Conservation (phyloP, 345 rosid species). For the Populus tremula region DNA sequence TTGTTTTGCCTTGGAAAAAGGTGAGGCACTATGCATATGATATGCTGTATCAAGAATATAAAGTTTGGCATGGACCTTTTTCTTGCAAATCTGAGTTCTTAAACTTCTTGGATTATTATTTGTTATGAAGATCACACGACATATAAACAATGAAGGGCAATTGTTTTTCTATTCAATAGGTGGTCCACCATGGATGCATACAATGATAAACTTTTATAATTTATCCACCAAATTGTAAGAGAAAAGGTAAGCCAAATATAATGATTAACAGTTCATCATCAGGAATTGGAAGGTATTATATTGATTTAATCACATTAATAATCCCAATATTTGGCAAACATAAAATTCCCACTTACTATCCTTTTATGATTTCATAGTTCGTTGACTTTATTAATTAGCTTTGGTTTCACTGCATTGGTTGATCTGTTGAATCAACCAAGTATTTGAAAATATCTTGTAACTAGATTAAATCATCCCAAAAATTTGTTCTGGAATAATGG, state of each 20-base stretch:
- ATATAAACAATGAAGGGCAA: no score
- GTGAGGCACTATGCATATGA: background rate
- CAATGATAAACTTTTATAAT: no score
- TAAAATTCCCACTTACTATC: background rate
- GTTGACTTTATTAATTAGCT: background rate
- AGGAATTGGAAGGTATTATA: background rate
- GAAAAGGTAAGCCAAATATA: background rate
- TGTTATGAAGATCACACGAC: background rate
- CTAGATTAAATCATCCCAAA: background rate
- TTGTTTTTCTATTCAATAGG: no score
- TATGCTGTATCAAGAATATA: background rate
- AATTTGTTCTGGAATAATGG: no score
- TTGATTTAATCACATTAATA: background rate
- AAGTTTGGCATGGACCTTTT: background rate
- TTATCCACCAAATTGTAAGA: background rate
- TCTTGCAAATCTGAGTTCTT: background rate
- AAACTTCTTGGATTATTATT: background rate
- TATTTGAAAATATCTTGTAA: background rate
- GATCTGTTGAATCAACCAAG: background rate
- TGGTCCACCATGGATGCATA: no score
- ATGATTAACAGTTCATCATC: background rate
- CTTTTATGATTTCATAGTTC: background rate
- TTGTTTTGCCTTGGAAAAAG: no score
- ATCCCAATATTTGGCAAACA: background rate
- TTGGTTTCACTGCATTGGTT: background rate